Evolutionary conservation across 352 stramenopile genomes (phyloP), one percentile per base, ranked within the genome.

Genomic region (Phytophthora litchii): DNA sequence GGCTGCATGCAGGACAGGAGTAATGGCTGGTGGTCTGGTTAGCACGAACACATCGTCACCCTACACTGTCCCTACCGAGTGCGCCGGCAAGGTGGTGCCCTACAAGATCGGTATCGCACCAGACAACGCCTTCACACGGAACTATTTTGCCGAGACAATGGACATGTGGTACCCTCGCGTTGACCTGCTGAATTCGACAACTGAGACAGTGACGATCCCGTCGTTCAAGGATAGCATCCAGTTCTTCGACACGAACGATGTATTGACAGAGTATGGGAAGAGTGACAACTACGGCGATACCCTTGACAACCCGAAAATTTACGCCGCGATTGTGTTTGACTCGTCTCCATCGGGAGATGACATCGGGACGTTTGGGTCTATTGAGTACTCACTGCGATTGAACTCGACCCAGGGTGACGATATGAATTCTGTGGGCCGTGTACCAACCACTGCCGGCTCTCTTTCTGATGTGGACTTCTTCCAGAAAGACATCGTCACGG

Each of bases 21-120:
- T 86, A 31, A 57, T 74, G 20, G 57, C 66, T 40, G 42, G 51
- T 10, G 79, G 79, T 16, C 52, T 68, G 3, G 60, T 85, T 0
- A 70, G 70, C n/a, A 65, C 53, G 1, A 58, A 83, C 45, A 19
- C 38, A 10, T 72, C 62, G 6, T 81, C 72, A 1, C 54, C 60
- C 1, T 77, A 66, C 49, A 38, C 37, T 12, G 8, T 86, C 1
- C 72, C 76, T 0, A 46, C 27, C 0, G 70, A 45, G 19, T 87
- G 79, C 17, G 61, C 16, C 2, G 54, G 42, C 16, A 77, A 76
- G 14, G 69, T 87, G 1, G 64, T 76, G 40, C 77, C 80, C 0
- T 84, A 73, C 54, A 88, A 89, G 59, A 68, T 87, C 51, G 79
- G 35, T 1, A 80, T 89, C 36, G 72, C 36, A 0, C 76, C 79